Percentiles rank a stretch among this genome's conserved stretches.
Evolutionary conservation across 2,329 filamentous ascomycete genomes (phyloP).

Genomic region (Plenodomus biglobosus): DNA sequence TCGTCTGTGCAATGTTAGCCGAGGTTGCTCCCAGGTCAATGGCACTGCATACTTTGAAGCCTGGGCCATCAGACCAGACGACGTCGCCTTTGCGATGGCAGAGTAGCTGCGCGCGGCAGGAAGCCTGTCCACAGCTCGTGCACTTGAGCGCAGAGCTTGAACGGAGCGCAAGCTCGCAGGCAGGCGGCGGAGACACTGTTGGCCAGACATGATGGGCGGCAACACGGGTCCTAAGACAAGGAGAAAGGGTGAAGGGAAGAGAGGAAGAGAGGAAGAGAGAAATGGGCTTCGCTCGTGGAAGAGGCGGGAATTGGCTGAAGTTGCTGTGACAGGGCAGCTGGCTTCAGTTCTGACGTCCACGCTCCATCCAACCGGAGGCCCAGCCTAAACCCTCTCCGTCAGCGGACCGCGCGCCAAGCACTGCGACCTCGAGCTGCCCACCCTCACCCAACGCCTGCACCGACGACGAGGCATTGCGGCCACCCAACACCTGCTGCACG

Average conservation of each 20-base stretch:
- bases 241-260: slow-evolving; percentile 11
- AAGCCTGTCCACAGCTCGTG: slow-evolving; percentile 25
- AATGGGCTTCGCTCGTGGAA: slow-evolving; percentile 10
- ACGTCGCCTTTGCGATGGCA: slow-evolving; percentile 36
- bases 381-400: slow-evolving; percentile 26
- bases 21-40: slow-evolving; percentile 4
- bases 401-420: slow-evolving; percentile 28
- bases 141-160: slow-evolving; percentile 34
- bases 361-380: slow-evolving; percentile 30
- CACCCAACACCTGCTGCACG: slow-evolving; percentile 13
- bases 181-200: slow-evolving; percentile 44
- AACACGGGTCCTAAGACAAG: slow-evolving; percentile 2
- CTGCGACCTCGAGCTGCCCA: slow-evolving; percentile 26
- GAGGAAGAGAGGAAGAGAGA: slow-evolving; percentile 6
- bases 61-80: slow-evolving; percentile 36
- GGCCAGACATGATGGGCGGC: slow-evolving; percentile 37
- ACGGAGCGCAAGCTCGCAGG: slow-evolving; percentile 33
- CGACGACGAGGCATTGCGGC: slow-evolving; percentile 36
- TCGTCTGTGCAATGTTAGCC: slow-evolving; percentile 29
- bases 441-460: slow-evolving; percentile 19
- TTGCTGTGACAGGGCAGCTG: slow-evolving; percentile 18
- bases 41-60: slow-evolving; percentile 30
- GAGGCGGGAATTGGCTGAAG: slow-evolving; percentile 31
- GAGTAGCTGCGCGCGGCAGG: slow-evolving; percentile 39
- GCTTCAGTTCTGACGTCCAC: slow-evolving; percentile 31